Conservation (phyloP, 1,284 basidiomycete species). For the Rugosomyces carneus region DNA sequence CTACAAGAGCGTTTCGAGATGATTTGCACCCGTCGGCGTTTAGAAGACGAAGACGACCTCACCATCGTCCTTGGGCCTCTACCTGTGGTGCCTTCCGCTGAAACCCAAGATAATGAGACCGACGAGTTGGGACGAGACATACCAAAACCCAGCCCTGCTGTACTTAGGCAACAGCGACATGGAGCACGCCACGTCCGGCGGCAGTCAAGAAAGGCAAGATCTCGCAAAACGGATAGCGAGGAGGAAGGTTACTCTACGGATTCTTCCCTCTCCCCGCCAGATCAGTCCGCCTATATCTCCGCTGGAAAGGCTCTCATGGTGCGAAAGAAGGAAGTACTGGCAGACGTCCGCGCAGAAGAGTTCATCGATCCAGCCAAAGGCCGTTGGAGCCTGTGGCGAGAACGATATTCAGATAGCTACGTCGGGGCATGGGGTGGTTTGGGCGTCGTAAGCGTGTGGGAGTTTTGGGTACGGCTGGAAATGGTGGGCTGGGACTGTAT, state of each 20-base stretch:
- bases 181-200: conserved; percentile 47
- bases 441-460: conserved; percentile 88
- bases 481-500: conserved; percentile 85
- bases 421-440: conserved; percentile 85
- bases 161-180: conserved; percentile 46
- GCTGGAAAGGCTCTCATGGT: conserved; percentile 55
- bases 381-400: conserved; percentile 79
- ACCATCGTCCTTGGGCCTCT: conserved; percentile 64
- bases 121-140: conserved; percentile 62
- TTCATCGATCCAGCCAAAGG: conserved; percentile 81
- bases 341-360: conserved; percentile 85
- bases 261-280: conserved; percentile 58
- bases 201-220: conserved; percentile 31
- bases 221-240: conserved; percentile 22
- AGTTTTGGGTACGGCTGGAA: conserved; percentile 90
- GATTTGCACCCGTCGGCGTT: conserved; percentile 55
- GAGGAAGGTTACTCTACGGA: conserved; percentile 90
- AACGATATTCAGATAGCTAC: conserved; percentile 77
- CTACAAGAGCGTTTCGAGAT: conserved; percentile 73
- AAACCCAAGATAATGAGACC: conserved; percentile 36
- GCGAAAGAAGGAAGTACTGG: conserved; percentile 54
- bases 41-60: conserved; percentile 82
- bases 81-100: conserved; percentile 23
- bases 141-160: conserved; percentile 40
- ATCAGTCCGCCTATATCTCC: conserved; percentile 62